Evolutionary conservation across 2,329 filamentous ascomycete genomes (phyloP), one percentile per base, ranked within the genome.

Genomic region (Talaromyces sp.): DNA sequence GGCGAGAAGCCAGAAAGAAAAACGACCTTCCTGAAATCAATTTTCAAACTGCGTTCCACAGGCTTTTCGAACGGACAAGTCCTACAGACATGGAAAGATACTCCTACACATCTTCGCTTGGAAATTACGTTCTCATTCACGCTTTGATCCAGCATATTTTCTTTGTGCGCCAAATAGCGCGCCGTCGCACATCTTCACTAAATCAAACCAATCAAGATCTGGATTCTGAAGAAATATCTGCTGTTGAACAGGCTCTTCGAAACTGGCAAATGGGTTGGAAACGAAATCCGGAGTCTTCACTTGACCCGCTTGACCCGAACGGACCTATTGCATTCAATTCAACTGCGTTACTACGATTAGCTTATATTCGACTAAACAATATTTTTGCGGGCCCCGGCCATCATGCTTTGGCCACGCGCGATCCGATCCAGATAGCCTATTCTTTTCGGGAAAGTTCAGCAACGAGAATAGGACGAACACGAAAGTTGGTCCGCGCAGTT

Each of bases 141-240:
- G 87, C 86, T 1, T 69, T 90, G 21, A 82, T 89, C 11, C 88
- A 90, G 66, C 87, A 89, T 63, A 86, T 90, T 17, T 90, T 87
- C 69, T 78, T 90, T 41, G 72, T 89, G 24, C 88, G 88, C 6
- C 55, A 61, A 26, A 58, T 60, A 27, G 63, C 62, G 26, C 58
- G 71, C 55, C 71, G 72, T 58, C 70, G 72, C 58, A 70, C 73
- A 13, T 9, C 57, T 19, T n/a, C 67, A 69, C 31, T 71, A 73
- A 63, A 75, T 9, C 26, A 50, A 4, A 24, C 43, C 13, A 50
- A 38, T 21, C 41, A 57, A 35, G 17, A 57, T 17, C 38, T 49
- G 10, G 69, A 69, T 46, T 56, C 65, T 7, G 73, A 75, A 53
- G 79, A 83, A 65, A 70, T 78, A 38, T 64, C 73, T 58, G 68